These are phyloP conservation scores for Quercus ilex DNA, from an alignment of 306 rosid genomes.

Conservation along the genomic window DNA sequence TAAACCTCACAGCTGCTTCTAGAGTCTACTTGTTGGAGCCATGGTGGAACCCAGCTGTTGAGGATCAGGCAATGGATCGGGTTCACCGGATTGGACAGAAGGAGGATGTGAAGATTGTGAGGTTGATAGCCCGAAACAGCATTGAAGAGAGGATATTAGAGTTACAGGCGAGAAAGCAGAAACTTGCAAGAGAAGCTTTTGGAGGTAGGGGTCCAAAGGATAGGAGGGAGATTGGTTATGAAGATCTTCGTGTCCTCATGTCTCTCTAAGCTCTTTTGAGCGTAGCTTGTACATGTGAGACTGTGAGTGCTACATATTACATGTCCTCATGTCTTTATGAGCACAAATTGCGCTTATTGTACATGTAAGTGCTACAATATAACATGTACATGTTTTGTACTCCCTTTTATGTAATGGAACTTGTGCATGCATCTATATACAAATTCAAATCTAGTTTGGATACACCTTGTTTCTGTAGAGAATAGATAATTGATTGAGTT, in stretches of 20 bases:
- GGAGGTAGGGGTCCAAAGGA: slow-evolving; percentile 22
- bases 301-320: neutral
- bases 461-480: no score
- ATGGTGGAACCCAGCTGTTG: slow-evolving; percentile 94
- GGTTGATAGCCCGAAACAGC: slow-evolving; percentile 62
- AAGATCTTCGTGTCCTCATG: slow-evolving; percentile 57
- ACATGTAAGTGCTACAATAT: neutral
- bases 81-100: slow-evolving; percentile 84
- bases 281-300: neutral
- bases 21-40: slow-evolving; percentile 81
- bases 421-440: no score
- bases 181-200: slow-evolving; percentile 42
- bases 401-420: no score
- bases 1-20: slow-evolving; percentile 77
- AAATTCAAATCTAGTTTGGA: no score
- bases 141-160: slow-evolving; percentile 58
- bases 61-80: slow-evolving; percentile 87
- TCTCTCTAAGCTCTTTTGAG: slow-evolving; percentile 21
- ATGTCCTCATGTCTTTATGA: neutral
- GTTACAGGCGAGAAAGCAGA: slow-evolving; percentile 64
- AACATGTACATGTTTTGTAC: neutral
- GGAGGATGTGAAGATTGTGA: slow-evolving; percentile 65
- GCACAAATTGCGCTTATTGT: neutral
- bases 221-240: slow-evolving; percentile 35
- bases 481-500: no score